Evolutionary conservation across 768 basidiomycete species (phyloP).

Genomic region (Lactifluus volemus): DNA sequence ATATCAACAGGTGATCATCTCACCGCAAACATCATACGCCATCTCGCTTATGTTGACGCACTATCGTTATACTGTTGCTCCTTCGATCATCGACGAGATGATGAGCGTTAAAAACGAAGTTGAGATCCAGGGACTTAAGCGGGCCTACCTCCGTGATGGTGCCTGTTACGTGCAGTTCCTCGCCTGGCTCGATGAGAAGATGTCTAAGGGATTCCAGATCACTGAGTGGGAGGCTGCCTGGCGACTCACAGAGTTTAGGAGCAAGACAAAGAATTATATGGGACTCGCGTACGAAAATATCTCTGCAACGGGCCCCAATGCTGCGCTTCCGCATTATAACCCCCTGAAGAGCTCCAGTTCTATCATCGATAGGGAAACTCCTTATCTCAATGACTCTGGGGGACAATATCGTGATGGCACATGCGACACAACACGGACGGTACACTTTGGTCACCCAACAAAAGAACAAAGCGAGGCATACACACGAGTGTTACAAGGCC

Average conservation of each 20-base stretch:
- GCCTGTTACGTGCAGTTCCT: constrained; percentile 79
- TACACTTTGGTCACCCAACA: constrained; percentile 85
- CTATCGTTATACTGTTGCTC: constrained; percentile 65
- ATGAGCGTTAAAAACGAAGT: constrained; percentile 85
- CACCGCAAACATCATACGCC: constrained; percentile 69
- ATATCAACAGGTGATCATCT: constrained; percentile 47
- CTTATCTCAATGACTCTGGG: constrained; percentile 93
- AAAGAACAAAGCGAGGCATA: constrained; percentile 83
- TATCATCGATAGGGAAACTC: constrained; percentile 67
- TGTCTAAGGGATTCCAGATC: constrained; percentile 68
- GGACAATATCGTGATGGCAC: constrained; percentile 89
- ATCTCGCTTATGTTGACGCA: constrained; percentile 81
- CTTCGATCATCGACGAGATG: constrained; percentile 63
- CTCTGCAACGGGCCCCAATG: constrained; percentile 83
- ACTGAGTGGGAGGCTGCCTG: constrained; percentile 91
- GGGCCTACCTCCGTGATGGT: constrained; percentile 87
- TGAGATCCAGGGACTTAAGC: constrained; percentile 74
- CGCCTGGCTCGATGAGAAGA: constrained; percentile 82
- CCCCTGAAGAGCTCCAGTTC: constrained; percentile 60
- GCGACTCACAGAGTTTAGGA: constrained; percentile 68
- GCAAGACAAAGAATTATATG: constrained; percentile 64
- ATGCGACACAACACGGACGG: constrained; percentile 71
- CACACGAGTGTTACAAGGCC: constrained; percentile 92
- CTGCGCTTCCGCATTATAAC: constrained; percentile 89
- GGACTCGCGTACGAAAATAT: constrained; percentile 88